Base-by-base conservation (phyloP, 1,284 basidiomycete species). In the Cutaneotrichosporon sp. region DNA sequence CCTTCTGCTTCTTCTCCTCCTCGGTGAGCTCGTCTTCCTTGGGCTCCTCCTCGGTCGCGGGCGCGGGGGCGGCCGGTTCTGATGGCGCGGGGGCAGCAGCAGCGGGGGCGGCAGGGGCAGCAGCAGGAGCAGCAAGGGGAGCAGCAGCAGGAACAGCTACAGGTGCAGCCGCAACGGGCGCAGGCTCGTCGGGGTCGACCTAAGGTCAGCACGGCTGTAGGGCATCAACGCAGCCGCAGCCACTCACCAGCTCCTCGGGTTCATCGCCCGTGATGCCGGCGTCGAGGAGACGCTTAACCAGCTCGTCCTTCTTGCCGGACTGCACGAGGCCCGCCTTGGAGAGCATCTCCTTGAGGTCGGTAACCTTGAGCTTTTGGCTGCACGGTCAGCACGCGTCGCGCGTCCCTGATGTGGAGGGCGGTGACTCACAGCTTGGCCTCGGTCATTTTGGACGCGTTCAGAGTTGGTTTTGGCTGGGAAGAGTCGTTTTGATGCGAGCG, bases 311-410 rank as follows among this genome's bases (percentile, higher is more conserved):
- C 68, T 77, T 77, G 25, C 79, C 80, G 2, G 75, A 72, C 49
- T 76, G 73, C 16, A 72, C 54, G 5, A 80, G 69, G 14, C 64
- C 56, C 34, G 73, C 69, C 46, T 75, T 74, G 10, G 71, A 66
- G 42, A 80, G 69, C 25, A 80, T 63, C 27, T 80, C 80, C 67
- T 81, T 81, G 62, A 81, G 76, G 64, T 81, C 78, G 13, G 74
- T 69, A 16, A 81, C 80, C 45, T 79, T 81, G 59, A 81, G 73
- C 36, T 77, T 76, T 64, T 80, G 77, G 16, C 77, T 78, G 67
- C 3, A 50, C 47, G 49, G 60, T 64, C n/a, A 59, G 56, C 46
- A 6, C 11, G 25, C n/a, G n/a, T n/a, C n/a, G n/a, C n/a, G n/a
- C n/a, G 9, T 29, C 13, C 25, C 47, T n/a, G 24, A 27, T n/a